Evolutionary conservation across 768 basidiomycete species (phyloP).

Genomic region (Mycena metata): DNA sequence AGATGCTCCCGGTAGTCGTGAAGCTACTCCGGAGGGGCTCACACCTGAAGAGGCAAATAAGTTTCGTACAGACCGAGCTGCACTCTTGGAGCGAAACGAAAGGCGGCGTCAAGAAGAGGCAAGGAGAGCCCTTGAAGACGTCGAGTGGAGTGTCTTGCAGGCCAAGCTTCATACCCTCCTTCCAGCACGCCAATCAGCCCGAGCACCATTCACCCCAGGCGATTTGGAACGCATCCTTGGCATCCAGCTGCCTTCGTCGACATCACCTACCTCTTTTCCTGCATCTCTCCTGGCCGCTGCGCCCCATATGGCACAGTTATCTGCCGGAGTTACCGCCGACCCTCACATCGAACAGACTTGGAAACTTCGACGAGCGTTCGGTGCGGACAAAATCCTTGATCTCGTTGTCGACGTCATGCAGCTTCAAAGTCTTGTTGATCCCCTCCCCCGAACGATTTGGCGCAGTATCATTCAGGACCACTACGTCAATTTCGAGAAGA

Average conservation of each 20-base stretch:
- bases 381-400: constrained; percentile 25
- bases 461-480: constrained; percentile 31
- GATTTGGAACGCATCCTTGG: not conserved
- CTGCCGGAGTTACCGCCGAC: constrained; percentile 20
- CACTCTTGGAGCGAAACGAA: not conserved
- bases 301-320: constrained; percentile 34
- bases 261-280: not conserved
- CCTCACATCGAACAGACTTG: constrained; percentile 35
- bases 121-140: not conserved
- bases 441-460: constrained; percentile 31
- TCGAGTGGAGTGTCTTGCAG: constrained; percentile 2
- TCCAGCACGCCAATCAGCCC: not conserved
- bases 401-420: constrained; percentile 27
- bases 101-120: not conserved
- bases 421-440: constrained; percentile 19
- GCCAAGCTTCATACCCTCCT: not conserved
- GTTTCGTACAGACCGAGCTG: not conserved
- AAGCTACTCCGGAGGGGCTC: constrained; percentile 8
- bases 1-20: not conserved
- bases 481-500: constrained; percentile 39
- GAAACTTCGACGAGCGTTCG: constrained; percentile 14
- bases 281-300: constrained; percentile 24
- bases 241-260: not conserved
- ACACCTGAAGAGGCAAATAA: not conserved
- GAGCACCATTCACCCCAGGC: not conserved